A percentile compares a stretch with the other conserved stretches of the same genome.
Conservation (phyloP, 1,139 yeast genomes). For the Hanseniaspora gamundiae region DNA sequence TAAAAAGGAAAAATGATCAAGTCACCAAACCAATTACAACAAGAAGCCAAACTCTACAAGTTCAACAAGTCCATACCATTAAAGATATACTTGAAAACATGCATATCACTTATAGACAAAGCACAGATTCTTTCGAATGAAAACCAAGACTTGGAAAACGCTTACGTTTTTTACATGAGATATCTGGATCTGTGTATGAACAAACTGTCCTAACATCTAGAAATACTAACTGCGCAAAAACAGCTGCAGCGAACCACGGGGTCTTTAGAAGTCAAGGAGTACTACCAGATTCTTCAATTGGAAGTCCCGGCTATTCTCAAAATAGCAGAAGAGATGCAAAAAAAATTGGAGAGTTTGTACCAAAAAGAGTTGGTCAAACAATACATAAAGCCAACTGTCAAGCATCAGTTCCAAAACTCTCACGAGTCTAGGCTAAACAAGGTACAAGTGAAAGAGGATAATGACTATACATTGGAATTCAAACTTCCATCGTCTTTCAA, state of each 20-base stretch:
- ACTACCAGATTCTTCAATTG: conserved; percentile 18
- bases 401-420: not conserved
- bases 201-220: conserved; percentile 21
- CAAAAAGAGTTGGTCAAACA: conserved; percentile 10
- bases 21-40: conserved; percentile 15
- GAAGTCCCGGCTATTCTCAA: conserved; percentile 23
- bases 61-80: conserved; percentile 20
- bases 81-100: conserved; percentile 20
- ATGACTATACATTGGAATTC: not conserved
- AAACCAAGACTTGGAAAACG: conserved; percentile 12
- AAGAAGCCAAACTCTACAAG: conserved; percentile 20
- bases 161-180: conserved; percentile 20
- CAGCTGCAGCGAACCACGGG: conserved; percentile 5
- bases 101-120: conserved; percentile 20
- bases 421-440: too few species aligned
- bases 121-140: conserved; percentile 13
- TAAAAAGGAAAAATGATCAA: conserved; percentile 9
- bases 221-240: conserved; percentile 5
- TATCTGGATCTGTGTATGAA: conserved; percentile 22
- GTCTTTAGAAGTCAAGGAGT: conserved; percentile 15
- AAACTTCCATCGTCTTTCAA: conserved; percentile 17
- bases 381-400: conserved; percentile 2
- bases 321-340: conserved; percentile 18
- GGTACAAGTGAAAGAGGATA: not conserved
- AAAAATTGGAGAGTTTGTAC: conserved; percentile 13